Conservation (phyloP, 305 asterid species). For the Fraxinus xanthoxyloides region DNA sequence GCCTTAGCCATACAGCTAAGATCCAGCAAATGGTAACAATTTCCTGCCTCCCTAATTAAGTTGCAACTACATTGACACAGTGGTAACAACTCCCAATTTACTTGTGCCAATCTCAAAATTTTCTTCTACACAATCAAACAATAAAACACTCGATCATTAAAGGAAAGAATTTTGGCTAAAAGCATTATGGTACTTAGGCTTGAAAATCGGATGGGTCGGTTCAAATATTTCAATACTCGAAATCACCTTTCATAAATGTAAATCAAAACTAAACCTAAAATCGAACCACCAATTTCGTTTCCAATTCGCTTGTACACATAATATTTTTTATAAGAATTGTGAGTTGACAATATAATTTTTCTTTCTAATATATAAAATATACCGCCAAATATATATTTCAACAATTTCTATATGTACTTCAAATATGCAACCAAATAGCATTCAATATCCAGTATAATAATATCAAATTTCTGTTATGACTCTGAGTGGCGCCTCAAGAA, state of each 20-base stretch:
- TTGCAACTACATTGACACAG: background rate
- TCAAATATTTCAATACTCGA: background rate
- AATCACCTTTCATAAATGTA: background rate
- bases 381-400: too few species aligned
- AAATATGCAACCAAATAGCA: too few species aligned
- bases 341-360: too few species aligned
- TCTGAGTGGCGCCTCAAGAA: too few species aligned
- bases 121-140: background rate
- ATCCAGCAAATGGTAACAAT: background rate
- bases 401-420: too few species aligned
- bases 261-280: background rate
- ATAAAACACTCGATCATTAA: background rate
- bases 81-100: background rate
- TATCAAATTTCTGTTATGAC: too few species aligned
- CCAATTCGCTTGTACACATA: background rate
- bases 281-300: background rate
- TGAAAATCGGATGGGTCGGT: background rate
- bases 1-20: background rate
- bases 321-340: too few species aligned
- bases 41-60: background rate
- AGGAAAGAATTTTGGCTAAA: background rate
- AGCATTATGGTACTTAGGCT: background rate
- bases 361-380: too few species aligned
- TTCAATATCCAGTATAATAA: too few species aligned
- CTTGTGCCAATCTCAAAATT: background rate